Evolutionary conservation across 371 early-diverging fungal species (phyloP), one percentile per base, ranked within the genome.

Genomic region (Entomophthora muscae): DNA sequence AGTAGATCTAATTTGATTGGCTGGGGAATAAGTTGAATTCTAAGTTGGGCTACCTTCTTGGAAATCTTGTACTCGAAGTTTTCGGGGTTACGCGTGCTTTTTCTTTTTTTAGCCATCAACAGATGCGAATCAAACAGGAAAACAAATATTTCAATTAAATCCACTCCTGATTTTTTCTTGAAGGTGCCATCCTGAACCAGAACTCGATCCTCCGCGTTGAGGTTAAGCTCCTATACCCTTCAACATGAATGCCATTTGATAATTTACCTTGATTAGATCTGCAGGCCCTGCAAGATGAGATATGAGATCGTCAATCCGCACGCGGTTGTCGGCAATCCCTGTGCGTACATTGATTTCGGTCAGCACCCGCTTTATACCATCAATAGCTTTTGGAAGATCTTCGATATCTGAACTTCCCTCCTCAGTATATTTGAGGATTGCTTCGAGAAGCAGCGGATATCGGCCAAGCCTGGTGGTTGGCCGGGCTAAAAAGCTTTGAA

Each of bases 391-490:
- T 3, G 83, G 79, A 63, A 78, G 79, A 63, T 69, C 71, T 52
- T 72, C 78, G 60, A 76, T 76, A 66, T 95, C 96, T 0, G 90
- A 86, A 69, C 90, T 86, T 53, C 77, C 81, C 51, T 81, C 78
- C 1, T 89, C 85, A 21, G 93, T 89, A 65, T 85, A 79, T 68
- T 92, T 88, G 22, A 91, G 72, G 22, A 92, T 83, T 10, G 86
- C 88, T 63, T 85, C 77, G 17, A 96, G 76, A 23, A 96, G 70
- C 31, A 96, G 74, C 2, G 88, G 89, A 66, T 94, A 96, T 61
- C 94, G 78, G 5, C 90, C 95, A 65, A 95, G 69, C 29, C 94
- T 85, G 0, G 91, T 86, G 0, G 91, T 89, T 2, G 95, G 95
- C 28, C 85, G 75, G 0, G 85, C 84, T 58, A 95, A 69, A 70